phyloP scores from a whole-genome alignment of 306 rosid genomes.

The Astragalus membranaceus region DNA sequence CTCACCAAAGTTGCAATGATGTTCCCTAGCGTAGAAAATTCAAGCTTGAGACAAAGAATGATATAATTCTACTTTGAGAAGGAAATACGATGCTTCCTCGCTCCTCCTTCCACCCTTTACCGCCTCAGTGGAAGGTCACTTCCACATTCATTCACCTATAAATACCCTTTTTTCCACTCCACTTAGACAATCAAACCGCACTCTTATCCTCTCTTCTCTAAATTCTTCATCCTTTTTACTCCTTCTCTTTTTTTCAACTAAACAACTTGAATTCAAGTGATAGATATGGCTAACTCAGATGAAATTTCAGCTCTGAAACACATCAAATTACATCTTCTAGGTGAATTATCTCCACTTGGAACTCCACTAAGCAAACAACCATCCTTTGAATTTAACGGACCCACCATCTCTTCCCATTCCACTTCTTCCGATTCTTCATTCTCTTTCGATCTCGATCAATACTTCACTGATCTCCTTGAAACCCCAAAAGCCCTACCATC shows the following conservation, averaged over 20 bases:
- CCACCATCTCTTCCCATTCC: conserved; percentile 19
- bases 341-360: conserved; percentile 52
- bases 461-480: conserved; percentile 17
- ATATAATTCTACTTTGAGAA: neutral
- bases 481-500: neutral
- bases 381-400: neutral
- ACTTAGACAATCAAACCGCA: neutral
- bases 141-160: neutral
- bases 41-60: neutral
- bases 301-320: conserved; percentile 42
- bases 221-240: neutral
- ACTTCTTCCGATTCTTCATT: conserved; percentile 26
- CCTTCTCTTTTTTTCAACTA: neutral
- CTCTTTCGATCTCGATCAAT: conserved; percentile 26
- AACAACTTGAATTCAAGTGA: neutral
- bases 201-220: neutral
- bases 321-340: conserved; percentile 64
- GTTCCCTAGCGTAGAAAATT: conserved; percentile 8
- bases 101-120: conserved; percentile 18
- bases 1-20: neutral
- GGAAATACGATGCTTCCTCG: conserved; percentile 38
- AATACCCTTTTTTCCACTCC: conserved; percentile 17
- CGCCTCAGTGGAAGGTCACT: neutral
- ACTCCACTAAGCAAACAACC: neutral
- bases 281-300: conserved; percentile 33